These are phyloP conservation scores for Capniomyces stellatus DNA, from an alignment of 371 early-diverging fungal species.

Conservation along the genomic window DNA sequence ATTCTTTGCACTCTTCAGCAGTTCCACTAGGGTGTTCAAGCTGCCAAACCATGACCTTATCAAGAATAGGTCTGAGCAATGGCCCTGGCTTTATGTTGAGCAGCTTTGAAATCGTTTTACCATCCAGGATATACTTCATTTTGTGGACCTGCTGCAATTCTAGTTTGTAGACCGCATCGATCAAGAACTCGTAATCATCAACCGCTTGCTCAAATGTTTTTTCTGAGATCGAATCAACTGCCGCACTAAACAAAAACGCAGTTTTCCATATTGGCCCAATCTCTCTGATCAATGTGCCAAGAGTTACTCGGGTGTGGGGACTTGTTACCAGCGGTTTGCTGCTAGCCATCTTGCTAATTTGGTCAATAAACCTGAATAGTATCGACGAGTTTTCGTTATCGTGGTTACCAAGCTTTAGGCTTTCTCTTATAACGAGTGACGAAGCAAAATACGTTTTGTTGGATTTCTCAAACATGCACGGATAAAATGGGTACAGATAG, in stretches of 20 bases:
- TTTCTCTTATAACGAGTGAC: slow-evolving; percentile 16
- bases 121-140: slow-evolving; percentile 43
- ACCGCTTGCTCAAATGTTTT: not conserved
- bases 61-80: slow-evolving; percentile 29
- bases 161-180: slow-evolving; percentile 19
- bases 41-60: slow-evolving; percentile 54
- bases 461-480: slow-evolving; percentile 11
- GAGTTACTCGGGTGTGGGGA: slow-evolving; percentile 1
- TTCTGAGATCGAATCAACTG: slow-evolving; percentile 28
- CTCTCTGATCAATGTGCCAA: slow-evolving; percentile 24
- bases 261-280: slow-evolving; percentile 34
- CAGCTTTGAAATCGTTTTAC: slow-evolving; percentile 34
- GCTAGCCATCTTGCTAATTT: not conserved
- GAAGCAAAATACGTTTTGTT: slow-evolving; percentile 9
- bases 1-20: slow-evolving; percentile 30
- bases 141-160: slow-evolving; percentile 34
- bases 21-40: slow-evolving; percentile 41
- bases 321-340: not conserved
- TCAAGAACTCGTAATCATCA: slow-evolving; percentile 23
- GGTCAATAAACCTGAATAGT: slow-evolving; percentile 5
- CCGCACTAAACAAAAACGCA: slow-evolving; percentile 36
- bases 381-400: slow-evolving; percentile 7
- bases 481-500: slow-evolving; percentile 28
- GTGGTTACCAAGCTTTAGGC: slow-evolving; percentile 13
- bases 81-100: slow-evolving; percentile 49